phyloP scores from a whole-genome alignment of 345 rosid species.

The Acer yangbiense region DNA sequence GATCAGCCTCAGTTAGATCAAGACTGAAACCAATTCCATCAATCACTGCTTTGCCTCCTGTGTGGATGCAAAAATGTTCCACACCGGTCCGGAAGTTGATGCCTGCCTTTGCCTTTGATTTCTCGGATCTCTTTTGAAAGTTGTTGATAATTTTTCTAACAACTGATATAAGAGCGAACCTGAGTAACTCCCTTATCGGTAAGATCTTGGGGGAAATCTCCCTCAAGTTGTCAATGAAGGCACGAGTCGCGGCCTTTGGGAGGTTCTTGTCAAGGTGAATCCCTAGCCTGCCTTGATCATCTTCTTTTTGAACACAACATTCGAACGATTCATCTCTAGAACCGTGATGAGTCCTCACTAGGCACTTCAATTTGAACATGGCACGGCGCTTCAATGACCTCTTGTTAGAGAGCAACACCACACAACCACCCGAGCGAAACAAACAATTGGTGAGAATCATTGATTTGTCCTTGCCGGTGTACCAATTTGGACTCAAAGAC shows the following conservation, averaged over 20 bases:
- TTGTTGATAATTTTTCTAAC: conserved; percentile 29
- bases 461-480: conserved; percentile 73
- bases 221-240: conserved; percentile 73
- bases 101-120: conserved; percentile 32
- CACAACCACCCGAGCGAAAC: conserved; percentile 86
- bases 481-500: conserved; percentile 84
- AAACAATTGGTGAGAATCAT: conserved; percentile 85
- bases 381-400: conserved; percentile 44
- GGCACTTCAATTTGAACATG: conserved; percentile 69
- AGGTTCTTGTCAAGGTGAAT: conserved; percentile 70
- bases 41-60: conserved; percentile 93
- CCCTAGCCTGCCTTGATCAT: conserved; percentile 65
- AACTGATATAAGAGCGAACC: conserved; percentile 39
- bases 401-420: conserved; percentile 73
- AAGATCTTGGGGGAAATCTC: conserved; percentile 71
- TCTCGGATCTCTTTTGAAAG: conserved; percentile 21
- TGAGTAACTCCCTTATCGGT: conserved; percentile 68
- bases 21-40: conserved; percentile 77
- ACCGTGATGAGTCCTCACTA: conserved; percentile 91
- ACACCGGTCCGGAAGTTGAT: conserved; percentile 79
- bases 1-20: conserved; percentile 58
- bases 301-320: conserved; percentile 74
- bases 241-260: conserved; percentile 77
- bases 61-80: conserved; percentile 89
- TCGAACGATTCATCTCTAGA: conserved; percentile 67